Percentiles rank a stretch among this genome's conserved stretches.
These are phyloP conservation scores for Arthrobotrys entomopaga DNA, from an alignment of 2,329 filamentous ascomycete genomes.

Conservation along the genomic window DNA sequence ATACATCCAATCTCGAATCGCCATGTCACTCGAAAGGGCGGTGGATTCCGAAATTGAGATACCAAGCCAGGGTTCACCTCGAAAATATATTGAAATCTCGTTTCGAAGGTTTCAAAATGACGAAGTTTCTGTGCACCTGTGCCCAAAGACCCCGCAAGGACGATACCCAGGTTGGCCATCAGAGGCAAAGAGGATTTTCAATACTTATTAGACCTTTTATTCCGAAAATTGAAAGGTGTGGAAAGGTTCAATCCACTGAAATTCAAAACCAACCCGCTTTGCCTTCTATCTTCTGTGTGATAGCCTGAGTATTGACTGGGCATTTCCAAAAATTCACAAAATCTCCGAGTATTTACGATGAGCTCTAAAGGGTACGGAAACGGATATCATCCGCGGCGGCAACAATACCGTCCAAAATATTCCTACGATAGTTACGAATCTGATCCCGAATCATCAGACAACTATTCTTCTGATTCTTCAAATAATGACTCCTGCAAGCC, in stretches of 20 bases:
- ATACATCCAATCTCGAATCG: slow-evolving; percentile 16
- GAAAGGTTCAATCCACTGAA: not conserved
- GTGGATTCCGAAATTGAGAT: not conserved
- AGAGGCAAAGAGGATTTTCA: not conserved
- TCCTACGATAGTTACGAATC: slow-evolving; percentile 16
- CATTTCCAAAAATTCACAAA: too few species aligned
- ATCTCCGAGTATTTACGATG: not conserved
- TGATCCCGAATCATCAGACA: slow-evolving; percentile 20
- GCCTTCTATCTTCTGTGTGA: too few species aligned
- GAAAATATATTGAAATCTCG: not conserved
- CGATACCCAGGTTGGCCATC: not conserved
- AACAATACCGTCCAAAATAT: not conserved
- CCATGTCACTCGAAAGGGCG: slow-evolving; percentile 16
- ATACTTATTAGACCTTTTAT: not conserved
- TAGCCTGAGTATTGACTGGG: too few species aligned
- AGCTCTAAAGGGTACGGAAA: slow-evolving; percentile 6
- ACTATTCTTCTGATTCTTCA: slow-evolving; percentile 16
- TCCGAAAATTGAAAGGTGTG: not conserved
- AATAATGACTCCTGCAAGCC: not conserved
- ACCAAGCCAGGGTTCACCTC: not conserved
- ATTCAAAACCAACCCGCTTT: too few species aligned
- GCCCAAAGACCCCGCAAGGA: not conserved
- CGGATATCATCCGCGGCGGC: not conserved
- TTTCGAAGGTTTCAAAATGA: slow-evolving; percentile 10
- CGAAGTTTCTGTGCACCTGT: not conserved